Percentiles rank a stretch among this genome's conserved stretches.
Conservation (phyloP, 306 rosid species). For the Bauhinia variegata region DNA sequence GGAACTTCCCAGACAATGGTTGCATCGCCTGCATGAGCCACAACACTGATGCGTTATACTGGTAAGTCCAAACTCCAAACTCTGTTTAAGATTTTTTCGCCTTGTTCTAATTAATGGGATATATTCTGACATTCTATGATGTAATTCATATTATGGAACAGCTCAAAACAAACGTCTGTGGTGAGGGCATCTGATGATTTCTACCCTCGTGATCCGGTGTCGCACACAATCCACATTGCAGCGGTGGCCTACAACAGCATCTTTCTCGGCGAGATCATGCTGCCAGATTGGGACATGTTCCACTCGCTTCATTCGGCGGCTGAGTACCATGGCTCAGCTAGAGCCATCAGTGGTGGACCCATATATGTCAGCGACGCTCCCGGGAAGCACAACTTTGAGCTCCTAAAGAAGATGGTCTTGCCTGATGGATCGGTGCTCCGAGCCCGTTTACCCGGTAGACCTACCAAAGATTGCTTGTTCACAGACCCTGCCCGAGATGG, state of each 20-base stretch:
- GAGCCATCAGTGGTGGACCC: constrained; percentile 96
- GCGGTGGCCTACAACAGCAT: constrained; percentile 83
- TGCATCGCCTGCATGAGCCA: constrained; percentile 97
- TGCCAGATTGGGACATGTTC: constrained; percentile 98
- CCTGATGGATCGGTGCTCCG: constrained; percentile 86
- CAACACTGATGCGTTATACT: constrained; percentile 83
- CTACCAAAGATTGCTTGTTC: constrained; percentile 84
- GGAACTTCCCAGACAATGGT: constrained; percentile 81
- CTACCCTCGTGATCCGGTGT: constrained; percentile 78
- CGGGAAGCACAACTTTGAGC: constrained; percentile 74
- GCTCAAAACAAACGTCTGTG: constrained; percentile 76
- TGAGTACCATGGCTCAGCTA: constrained; percentile 85
- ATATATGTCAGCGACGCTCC: constrained; percentile 92
- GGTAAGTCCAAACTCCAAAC: constrained; percentile 33
- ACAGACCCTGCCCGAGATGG: constrained; percentile 88
- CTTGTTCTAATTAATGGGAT: background rate
- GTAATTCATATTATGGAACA: constrained; percentile 9
- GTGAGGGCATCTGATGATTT: constrained; percentile 92
- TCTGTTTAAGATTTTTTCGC: background rate
- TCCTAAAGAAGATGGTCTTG: constrained; percentile 71
- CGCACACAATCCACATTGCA: constrained; percentile 91
- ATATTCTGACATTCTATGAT: background rate
- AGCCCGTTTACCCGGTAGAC: constrained; percentile 83
- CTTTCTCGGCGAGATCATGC: constrained; percentile 92
- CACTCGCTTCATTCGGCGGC: constrained; percentile 85